Conservation (phyloP, 176 grass and related monocot species). For the Triticum aestivum region IWGSC_CS_RefSeq_v2.1 NC_057804.1:518141091-518141590, state of each 20-base stretch:
- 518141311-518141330: too few relatives aligned
- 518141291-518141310: background rate
- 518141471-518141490: too few relatives aligned
- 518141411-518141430: too few relatives aligned
- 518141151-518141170: slow-evolving; percentile 28
- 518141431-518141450: too few relatives aligned
- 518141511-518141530: too few relatives aligned
- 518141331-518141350: background rate
- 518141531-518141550: too few relatives aligned
- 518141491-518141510: too few relatives aligned
- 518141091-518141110: background rate
- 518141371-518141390: background rate
- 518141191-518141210: background rate
- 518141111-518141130: background rate
- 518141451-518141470: too few relatives aligned
- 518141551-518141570: too few relatives aligned
- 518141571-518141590: too few relatives aligned
- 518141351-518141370: too few relatives aligned
- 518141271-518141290: slow-evolving; percentile 6
- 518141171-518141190: slow-evolving; percentile 21
- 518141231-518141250: slow-evolving; percentile 1
- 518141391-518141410: too few relatives aligned
- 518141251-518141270: background rate
- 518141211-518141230: background rate
- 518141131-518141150: slow-evolving; percentile 28